Percentiles rank a stretch among this genome's conserved stretches.
Evolutionary conservation across 148 eudicot genomes (phyloP).

Genomic region (Vaccinium myrtillus): DNA sequence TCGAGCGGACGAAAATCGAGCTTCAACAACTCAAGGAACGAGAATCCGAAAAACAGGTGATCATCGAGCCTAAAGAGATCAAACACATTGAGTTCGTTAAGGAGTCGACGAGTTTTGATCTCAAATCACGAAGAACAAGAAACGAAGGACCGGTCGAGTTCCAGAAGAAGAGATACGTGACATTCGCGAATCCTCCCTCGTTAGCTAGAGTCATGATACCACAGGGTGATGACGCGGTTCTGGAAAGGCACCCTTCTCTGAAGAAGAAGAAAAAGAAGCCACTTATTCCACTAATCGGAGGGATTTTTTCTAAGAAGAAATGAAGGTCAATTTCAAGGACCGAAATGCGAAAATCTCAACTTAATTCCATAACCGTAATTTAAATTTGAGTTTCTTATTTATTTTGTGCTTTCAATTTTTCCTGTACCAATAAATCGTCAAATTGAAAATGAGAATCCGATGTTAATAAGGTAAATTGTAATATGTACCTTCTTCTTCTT

Average conservation of each 20-base stretch:
- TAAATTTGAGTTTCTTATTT: neutral
- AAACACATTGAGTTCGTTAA: slow-evolving; percentile 53
- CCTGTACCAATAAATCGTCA: neutral
- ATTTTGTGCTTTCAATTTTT: neutral
- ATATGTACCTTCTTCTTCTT: neutral
- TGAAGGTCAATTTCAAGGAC: slow-evolving; percentile 7
- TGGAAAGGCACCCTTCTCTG: slow-evolving; percentile 73
- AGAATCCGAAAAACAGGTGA: slow-evolving; percentile 42
- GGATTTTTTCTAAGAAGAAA: slow-evolving; percentile 59
- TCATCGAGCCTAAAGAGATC: slow-evolving; percentile 24
- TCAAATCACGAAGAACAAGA: neutral
- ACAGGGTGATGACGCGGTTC: slow-evolving; percentile 25
- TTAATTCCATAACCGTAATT: neutral
- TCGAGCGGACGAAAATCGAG: slow-evolving; percentile 66
- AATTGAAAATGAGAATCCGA: neutral
- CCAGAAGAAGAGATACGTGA: slow-evolving; percentile 72
- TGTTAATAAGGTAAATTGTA: neutral
- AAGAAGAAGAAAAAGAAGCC: slow-evolving; percentile 71
- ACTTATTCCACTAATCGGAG: slow-evolving; percentile 63
- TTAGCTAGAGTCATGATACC: slow-evolving; percentile 40
- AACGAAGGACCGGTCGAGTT: slow-evolving; percentile 40
- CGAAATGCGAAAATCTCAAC: neutral
- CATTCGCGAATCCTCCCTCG: slow-evolving; percentile 60
- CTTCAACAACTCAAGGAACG: slow-evolving; percentile 53
- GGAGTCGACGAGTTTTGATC: slow-evolving; percentile 30